Evolutionary conservation across 495 filamentous ascomycete genomes (phyloP).

Genomic region (Hyaloscypha finlandica): DNA sequence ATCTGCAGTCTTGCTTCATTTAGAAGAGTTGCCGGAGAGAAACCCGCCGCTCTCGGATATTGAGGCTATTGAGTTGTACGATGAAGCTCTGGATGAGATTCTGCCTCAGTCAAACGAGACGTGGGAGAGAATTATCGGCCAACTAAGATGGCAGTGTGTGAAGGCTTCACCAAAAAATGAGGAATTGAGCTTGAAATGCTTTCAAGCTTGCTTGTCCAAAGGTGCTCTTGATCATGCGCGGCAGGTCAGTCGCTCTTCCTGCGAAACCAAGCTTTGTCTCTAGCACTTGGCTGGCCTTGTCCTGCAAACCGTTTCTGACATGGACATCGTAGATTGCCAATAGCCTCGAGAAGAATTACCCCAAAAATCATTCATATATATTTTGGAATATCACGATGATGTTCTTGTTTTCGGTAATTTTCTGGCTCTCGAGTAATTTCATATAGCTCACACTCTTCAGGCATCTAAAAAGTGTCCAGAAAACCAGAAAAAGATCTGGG

Average conservation of each 20-base stretch:
- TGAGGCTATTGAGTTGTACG: conserved; percentile 30
- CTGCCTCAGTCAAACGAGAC: conserved; percentile 14
- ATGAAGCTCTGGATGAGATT: conserved; percentile 25
- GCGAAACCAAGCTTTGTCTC: neutral
- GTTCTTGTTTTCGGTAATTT: conserved; percentile 29
- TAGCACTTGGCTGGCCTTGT: neutral
- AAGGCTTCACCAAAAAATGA: conserved; percentile 51
- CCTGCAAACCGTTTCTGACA: neutral
- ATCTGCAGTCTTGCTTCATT: conserved; percentile 45
- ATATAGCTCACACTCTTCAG: conserved; percentile 5
- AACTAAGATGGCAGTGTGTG: conserved; percentile 56
- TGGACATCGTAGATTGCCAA: conserved; percentile 27
- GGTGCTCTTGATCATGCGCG: conserved; percentile 57
- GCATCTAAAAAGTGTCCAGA: conserved; percentile 25
- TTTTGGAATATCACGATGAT: conserved; percentile 35
- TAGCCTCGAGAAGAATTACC: conserved; percentile 33
- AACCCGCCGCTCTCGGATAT: conserved; percentile 22
- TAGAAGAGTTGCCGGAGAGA: conserved; percentile 36
- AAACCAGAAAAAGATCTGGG: conserved; percentile 27
- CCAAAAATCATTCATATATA: conserved; percentile 29
- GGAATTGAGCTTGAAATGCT: conserved; percentile 53
- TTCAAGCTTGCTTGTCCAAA: conserved; percentile 47
- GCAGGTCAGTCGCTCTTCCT: conserved; percentile 36
- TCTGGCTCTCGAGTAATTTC: neutral
- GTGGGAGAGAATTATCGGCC: conserved; percentile 38